Base-by-base conservation (phyloP, 2,329 filamentous ascomycete species). In the Colletotrichum sp. region DNA sequence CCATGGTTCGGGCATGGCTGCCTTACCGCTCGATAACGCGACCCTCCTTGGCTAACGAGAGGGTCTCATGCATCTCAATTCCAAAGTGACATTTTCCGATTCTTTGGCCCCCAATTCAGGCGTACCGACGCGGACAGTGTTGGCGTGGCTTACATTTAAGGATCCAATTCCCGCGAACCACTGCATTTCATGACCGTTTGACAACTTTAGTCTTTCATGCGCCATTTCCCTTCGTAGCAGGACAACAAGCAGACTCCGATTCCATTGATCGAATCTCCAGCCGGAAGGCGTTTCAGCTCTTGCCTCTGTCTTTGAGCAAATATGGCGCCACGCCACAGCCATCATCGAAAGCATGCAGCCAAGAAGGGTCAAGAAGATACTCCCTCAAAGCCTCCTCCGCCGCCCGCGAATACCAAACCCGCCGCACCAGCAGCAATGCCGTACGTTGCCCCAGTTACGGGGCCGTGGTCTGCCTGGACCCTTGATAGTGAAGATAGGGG, bases 61-160 rank as follows among this genome's bases (percentile, higher is more conserved):
- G 27, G 44, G 34, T 19, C 27, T 55, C 68, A 15, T 36, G 13
- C n/a, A 57, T 36, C 0, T 57, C 68, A 55, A 8, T 15, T 55
- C 22, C 6, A 59, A 59, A 59, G 0, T 6, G 25, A 29, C 5
- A 59, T 29, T 29, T 59, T 59, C 3, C n/a, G 0, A 27, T 6
- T 59, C 0, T 12, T 29, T 1, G 44, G n/a, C 44, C 44, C 44
- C n/a, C n/a, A 52, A 13, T 0, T 6, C 0, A 52, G 44, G 44
- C 11, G 0, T 22, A 52, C 0, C 0, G 44, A 52, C 44, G n/a
- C 44, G 12, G 12, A 0, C n/a, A 52, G 44, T 13, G n/a, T 0
- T 52, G 0, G n/a, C 6, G 44, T 52, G 44, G 44, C 0, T 0
- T 0, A 13, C 0, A 52, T 52, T 52, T 52, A 22, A 52, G 0